These are phyloP conservation scores for Rhynchospora breviuscula DNA, from an alignment of 176 grass and related monocot species.

Conservation along the genomic window DNA sequence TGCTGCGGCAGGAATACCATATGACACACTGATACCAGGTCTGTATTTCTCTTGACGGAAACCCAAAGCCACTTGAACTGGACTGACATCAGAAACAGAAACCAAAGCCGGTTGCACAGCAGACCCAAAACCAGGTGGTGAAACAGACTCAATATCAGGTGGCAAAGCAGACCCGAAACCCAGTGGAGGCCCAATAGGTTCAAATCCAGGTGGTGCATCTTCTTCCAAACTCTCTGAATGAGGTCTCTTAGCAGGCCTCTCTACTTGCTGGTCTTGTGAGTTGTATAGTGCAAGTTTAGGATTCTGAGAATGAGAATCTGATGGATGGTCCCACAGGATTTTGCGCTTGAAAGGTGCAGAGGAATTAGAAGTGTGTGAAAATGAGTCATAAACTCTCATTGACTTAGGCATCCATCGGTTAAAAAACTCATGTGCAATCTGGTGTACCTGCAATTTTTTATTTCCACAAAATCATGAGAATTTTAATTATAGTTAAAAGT, in stretches of 20 bases:
- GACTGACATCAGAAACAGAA: not conserved
- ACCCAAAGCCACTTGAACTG: constrained; percentile 38
- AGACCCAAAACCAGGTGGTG: constrained; percentile 76
- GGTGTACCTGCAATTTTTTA: constrained; percentile 68
- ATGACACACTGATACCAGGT: constrained; percentile 51
- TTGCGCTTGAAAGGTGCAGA: constrained; percentile 53
- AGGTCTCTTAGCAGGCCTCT: constrained; percentile 31
- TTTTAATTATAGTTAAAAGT: constrained; percentile 13
- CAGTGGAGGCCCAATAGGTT: constrained; percentile 25
- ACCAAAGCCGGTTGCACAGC: constrained; percentile 20
- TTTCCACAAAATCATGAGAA: not conserved
- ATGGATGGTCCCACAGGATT: constrained; percentile 83
- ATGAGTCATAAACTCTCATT: constrained; percentile 40
- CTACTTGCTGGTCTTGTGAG: constrained; percentile 35
- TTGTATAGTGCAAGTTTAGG: not conserved
- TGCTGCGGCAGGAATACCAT: constrained; percentile 60
- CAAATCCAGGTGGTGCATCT: constrained; percentile 81
- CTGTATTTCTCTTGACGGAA: constrained; percentile 48
- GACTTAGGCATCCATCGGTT: constrained; percentile 59
- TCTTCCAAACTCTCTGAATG: constrained; percentile 32
- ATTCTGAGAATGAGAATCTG: constrained; percentile 29
- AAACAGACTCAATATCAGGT: constrained; percentile 31
- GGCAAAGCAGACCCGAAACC: constrained; percentile 16
- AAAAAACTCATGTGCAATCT: constrained; percentile 64
- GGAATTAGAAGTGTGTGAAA: constrained; percentile 25